phyloP scores from a whole-genome alignment of 1,284 basidiomycete species.

The Leccinum solheimii region DNA sequence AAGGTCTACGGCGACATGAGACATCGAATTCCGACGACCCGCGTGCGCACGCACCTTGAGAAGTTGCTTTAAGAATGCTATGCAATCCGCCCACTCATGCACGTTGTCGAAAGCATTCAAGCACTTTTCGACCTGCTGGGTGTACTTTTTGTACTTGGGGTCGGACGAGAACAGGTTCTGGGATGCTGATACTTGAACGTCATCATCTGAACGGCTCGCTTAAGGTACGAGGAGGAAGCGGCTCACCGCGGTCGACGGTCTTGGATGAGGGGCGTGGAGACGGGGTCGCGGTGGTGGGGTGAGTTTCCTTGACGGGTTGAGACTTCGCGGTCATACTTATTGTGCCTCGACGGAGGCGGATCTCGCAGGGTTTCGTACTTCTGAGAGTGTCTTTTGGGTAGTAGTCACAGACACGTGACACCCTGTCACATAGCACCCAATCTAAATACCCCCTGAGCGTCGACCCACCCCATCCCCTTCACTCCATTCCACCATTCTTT shows the following conservation, averaged over 20 bases:
- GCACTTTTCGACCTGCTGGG: slow-evolving; percentile 87
- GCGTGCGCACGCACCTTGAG: slow-evolving; percentile 63
- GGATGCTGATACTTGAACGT: slow-evolving; percentile 38
- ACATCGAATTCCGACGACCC: neutral
- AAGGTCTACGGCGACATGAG: slow-evolving; percentile 62
- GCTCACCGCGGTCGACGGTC: slow-evolving; percentile 52
- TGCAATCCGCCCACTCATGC: slow-evolving; percentile 99
- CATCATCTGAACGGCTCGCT: slow-evolving; percentile 2
- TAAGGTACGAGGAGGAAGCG: slow-evolving; percentile 3
- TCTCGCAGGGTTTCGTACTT: slow-evolving; percentile 4
- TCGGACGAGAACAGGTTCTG: slow-evolving; percentile 67
- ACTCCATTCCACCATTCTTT: slow-evolving; percentile 39
- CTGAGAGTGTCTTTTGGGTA: neutral
- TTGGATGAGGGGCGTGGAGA: slow-evolving; percentile 41
- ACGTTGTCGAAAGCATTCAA: slow-evolving; percentile 94
- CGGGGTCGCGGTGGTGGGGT: slow-evolving; percentile 17
- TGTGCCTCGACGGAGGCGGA: slow-evolving; percentile 18
- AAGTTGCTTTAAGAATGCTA: slow-evolving; percentile 93
- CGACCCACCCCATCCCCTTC: slow-evolving; percentile 30
- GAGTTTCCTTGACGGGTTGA: slow-evolving; percentile 19
- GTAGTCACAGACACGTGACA: slow-evolving; percentile 15
- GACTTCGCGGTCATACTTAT: slow-evolving; percentile 23
- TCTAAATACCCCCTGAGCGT: slow-evolving; percentile 15
- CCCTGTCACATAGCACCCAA: slow-evolving; percentile 20
- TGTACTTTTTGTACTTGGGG: slow-evolving; percentile 96